phyloP scores from a whole-genome alignment of 495 filamentous ascomycete genomes.

The Evansstolkia leycettana region DNA sequence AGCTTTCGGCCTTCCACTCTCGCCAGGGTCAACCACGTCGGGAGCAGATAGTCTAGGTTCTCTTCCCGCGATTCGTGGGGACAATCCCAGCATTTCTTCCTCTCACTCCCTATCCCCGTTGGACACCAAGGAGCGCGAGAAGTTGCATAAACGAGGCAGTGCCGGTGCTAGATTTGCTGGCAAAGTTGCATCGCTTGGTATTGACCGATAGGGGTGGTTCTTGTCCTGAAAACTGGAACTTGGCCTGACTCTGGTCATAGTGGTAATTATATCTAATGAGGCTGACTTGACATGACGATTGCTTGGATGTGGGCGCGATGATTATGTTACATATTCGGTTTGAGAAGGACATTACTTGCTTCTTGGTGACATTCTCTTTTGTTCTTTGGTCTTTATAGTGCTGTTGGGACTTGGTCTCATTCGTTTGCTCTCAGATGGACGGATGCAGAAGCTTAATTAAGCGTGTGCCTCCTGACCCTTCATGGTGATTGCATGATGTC shows the following conservation, averaged over 20 bases:
- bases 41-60: constrained; percentile 30
- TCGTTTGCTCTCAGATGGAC: too few species aligned
- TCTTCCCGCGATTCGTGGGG: constrained; percentile 30
- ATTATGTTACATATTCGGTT: not conserved
- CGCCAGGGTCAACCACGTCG: constrained; percentile 11
- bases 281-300: constrained; percentile 4
- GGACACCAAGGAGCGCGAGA: constrained; percentile 34
- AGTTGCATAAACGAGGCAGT: constrained; percentile 38
- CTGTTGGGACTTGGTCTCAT: not conserved
- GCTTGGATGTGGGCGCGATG: not conserved
- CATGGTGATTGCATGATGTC: too few species aligned
- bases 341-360: not conserved
- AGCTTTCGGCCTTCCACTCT: constrained; percentile 12
- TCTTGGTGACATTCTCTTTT: not conserved
- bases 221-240: not conserved
- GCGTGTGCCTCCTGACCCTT: too few species aligned
- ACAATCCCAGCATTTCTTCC: constrained; percentile 16
- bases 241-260: not conserved
- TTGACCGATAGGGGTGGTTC: constrained; percentile 21
- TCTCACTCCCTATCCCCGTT: constrained; percentile 17
- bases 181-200: constrained; percentile 34
- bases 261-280: constrained; percentile 11
- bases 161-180: constrained; percentile 37
- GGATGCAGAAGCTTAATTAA: too few species aligned
- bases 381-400: not conserved